phyloP scores from a whole-genome alignment of 805 yeast genomes.

The Wickerhamiella nectarea region DNA sequence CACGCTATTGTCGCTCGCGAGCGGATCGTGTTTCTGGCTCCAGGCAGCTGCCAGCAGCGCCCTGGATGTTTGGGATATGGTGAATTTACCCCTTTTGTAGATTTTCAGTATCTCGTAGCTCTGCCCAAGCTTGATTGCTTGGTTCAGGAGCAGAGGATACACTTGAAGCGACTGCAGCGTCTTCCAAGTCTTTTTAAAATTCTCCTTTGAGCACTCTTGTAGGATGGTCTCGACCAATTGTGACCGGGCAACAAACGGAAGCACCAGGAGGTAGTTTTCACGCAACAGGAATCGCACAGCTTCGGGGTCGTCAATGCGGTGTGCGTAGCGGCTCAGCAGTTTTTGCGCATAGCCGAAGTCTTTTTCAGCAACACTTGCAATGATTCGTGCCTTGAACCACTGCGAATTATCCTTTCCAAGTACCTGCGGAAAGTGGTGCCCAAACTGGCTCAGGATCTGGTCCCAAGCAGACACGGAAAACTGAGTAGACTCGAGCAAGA shows the following conservation, averaged over 20 bases:
- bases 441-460: background rate
- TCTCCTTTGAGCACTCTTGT: background rate
- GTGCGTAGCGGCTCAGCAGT: slow-evolving; percentile 9
- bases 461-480: background rate
- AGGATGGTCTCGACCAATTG: background rate
- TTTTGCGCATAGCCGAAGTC: background rate
- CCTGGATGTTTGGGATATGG: slow-evolving; percentile 10
- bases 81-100: background rate
- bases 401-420: slow-evolving; percentile 6
- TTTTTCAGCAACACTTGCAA: slow-evolving; percentile 9
- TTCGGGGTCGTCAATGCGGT: background rate
- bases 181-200: background rate
- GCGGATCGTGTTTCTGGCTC: slow-evolving; percentile 15
- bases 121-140: slow-evolving; percentile 10
- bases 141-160: slow-evolving; percentile 6
- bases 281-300: background rate
- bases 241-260: background rate
- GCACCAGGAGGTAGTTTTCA: background rate
- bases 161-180: background rate
- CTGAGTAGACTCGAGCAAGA: background rate
- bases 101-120: slow-evolving; percentile 12
- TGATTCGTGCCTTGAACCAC: slow-evolving; percentile 13
- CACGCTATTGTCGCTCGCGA: slow-evolving; percentile 1
- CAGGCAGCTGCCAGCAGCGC: slow-evolving; percentile 21
- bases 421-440: slow-evolving; percentile 15